Evolutionary conservation across 192 early-diverging fungal species (phyloP).

Genomic region (Anaeromyces robustus): DNA sequence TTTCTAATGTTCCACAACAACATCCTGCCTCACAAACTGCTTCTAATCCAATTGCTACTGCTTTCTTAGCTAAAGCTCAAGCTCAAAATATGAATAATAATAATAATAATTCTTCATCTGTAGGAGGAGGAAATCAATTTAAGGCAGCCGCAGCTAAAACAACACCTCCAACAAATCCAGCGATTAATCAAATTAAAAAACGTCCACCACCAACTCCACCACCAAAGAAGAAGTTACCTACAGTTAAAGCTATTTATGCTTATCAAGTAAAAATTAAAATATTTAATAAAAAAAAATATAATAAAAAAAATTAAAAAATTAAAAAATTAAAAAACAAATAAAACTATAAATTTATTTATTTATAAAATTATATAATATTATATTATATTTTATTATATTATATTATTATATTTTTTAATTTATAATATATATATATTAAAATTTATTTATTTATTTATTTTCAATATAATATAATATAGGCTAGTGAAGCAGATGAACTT

Average conservation of each 20-base stretch:
- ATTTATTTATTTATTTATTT: too few relatives aligned
- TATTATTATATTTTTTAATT: too few relatives aligned
- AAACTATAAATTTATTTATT: too few relatives aligned
- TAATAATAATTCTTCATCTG: neutral
- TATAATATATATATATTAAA: too few relatives aligned
- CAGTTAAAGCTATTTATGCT: constrained; percentile 1
- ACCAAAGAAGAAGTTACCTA: constrained; percentile 2
- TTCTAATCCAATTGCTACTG: neutral
- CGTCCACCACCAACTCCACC: constrained; percentile 3
- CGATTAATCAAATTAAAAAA: neutral
- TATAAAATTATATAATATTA: too few relatives aligned
- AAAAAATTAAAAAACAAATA: too few relatives aligned
- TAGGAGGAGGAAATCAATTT: neutral
- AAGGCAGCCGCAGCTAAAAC: neutral
- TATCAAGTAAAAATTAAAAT: constrained; percentile 4
- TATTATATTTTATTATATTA: too few relatives aligned
- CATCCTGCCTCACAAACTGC: too few relatives aligned
- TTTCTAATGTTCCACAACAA: too few relatives aligned
- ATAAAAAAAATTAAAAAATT: too few relatives aligned
- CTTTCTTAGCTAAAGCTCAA: neutral
- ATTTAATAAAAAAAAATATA: too few relatives aligned
- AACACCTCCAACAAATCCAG: neutral
- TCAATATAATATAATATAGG: neutral
- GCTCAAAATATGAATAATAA: neutral
- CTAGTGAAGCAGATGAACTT: constrained; percentile 5